Base-by-base conservation (phyloP, 179 eudicot species). In the Silene coronaria region DNA sequence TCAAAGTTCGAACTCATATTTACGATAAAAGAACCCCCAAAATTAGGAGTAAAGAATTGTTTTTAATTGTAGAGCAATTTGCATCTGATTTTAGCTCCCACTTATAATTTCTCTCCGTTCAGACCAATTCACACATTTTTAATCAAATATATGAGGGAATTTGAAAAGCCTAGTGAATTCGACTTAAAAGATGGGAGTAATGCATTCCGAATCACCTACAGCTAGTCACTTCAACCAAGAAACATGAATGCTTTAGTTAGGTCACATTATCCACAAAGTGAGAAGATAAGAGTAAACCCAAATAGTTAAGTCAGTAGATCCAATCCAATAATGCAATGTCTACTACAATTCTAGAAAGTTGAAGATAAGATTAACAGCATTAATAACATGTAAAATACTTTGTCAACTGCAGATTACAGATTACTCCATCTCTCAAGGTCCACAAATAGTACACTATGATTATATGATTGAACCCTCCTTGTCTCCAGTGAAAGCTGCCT, bases 271-370 rank as follows among this genome's bases (percentile, higher is more conserved):
- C 77, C 16, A 32, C 57, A 61, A 69, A 55, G 24, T 11, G 3
- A 57, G 38, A 60, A 75, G 83, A 80, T 76, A 80, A 76, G 77
- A 53, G 59, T 53, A 53, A 53, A 38, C 30, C 16, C 1, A 53
- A 16, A 71, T 66, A 72, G 26, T 58, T 66, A 17, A 71, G 11
- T 55, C 66, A 70, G 36, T 59, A 71, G 75, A 75, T 79, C 82
- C 82, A 79, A 75, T 79, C 82, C 82, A 79, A 79, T 79, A 70
- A 75, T 70, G 42, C 61, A 38, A 23, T 63, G 67, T 75, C 73
- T 70, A n/a, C 51, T 51, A 70, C 48, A 45, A 10, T 2, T 45
- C 3, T 12, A 45, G 48, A 45, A 45, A 45, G 48, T 45, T 53
- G 59, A 53, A 16, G 59, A 53, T 53, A 53, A 53, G 59, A 53